A percentile compares a stretch with the other conserved stretches of the same genome.
Conservation (phyloP, 441 rosid genomes). For the Capsella rubella region DNA sequence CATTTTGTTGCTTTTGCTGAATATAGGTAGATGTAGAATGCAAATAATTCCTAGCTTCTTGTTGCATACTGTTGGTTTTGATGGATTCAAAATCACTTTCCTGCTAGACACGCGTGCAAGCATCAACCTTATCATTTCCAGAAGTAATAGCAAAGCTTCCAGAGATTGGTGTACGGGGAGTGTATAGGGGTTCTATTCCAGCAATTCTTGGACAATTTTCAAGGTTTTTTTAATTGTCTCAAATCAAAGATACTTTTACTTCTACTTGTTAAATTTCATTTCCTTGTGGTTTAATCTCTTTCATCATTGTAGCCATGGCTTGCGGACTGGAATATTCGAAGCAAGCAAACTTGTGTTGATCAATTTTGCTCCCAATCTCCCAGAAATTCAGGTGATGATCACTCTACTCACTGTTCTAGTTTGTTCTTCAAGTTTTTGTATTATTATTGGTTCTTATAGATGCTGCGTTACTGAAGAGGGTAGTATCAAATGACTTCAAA, state of each 20-base stretch:
- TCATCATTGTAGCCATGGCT: conserved; percentile 76
- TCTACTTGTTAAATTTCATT: conserved; percentile 25
- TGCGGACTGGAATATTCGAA: conserved; percentile 96
- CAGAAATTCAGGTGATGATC: conserved; percentile 79
- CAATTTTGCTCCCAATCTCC: conserved; percentile 90
- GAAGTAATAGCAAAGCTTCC: conserved; percentile 92
- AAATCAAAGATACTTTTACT: conserved; percentile 20
- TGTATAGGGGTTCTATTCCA: conserved; percentile 93
- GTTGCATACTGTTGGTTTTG: conserved; percentile 26
- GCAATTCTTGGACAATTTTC: conserved; percentile 97
- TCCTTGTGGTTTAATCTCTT: conserved; percentile 33
- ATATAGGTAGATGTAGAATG: conserved; percentile 4
- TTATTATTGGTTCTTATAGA: conserved; percentile 4
- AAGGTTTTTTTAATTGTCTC: conserved; percentile 55
- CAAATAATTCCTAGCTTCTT: conserved; percentile 17
- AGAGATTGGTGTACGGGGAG: conserved; percentile 84
- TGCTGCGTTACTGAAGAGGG: conserved; percentile 4
- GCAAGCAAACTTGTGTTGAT: conserved; percentile 83
- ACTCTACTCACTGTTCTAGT: conserved; percentile 3
- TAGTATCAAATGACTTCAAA: background rate
- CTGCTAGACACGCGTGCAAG: conserved; percentile 92
- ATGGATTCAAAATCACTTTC: conserved; percentile 27
- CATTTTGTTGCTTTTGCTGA: conserved; percentile 33
- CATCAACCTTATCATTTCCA: conserved; percentile 81
- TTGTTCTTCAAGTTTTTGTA: background rate